Evolutionary conservation across 148 eudicot genomes (phyloP).

Genomic region (Hydrangea macrophylla): DNA sequence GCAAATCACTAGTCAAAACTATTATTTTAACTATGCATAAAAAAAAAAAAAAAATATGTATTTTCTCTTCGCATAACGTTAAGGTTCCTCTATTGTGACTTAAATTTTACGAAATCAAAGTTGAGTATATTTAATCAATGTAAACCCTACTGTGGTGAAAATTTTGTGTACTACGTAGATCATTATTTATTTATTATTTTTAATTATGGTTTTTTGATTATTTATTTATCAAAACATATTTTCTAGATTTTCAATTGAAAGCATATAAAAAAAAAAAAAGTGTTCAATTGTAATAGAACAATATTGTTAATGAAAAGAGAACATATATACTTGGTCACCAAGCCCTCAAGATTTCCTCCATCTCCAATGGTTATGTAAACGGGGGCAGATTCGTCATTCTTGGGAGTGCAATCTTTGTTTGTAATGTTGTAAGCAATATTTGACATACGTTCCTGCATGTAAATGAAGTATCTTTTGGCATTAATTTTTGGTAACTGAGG

Average conservation of each 20-base stretch:
- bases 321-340: slow-evolving; percentile 66
- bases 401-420: slow-evolving; percentile 54
- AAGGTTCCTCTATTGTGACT: no score
- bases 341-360: slow-evolving; percentile 84
- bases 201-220: no score
- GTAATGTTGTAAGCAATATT: slow-evolving; percentile 72
- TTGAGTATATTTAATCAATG: no score
- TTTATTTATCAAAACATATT: no score
- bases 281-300: not conserved
- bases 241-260: no score
- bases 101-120: no score
- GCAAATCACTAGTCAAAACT: slow-evolving; percentile 7
- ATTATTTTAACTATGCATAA: not conserved
- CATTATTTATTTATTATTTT: no score
- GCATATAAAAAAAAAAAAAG: no score
- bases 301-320: not conserved
- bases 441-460: slow-evolving; percentile 66
- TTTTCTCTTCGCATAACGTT: no score
- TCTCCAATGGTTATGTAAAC: slow-evolving; percentile 87
- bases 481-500: not conserved
- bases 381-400: slow-evolving; percentile 61
- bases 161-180: no score
- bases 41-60: no score
- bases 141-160: no score
- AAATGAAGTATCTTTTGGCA: not conserved